These are phyloP conservation scores for Penicillium sp. DNA, from an alignment of 2,329 filamentous ascomycete genomes.

Conservation along the genomic window DNA sequence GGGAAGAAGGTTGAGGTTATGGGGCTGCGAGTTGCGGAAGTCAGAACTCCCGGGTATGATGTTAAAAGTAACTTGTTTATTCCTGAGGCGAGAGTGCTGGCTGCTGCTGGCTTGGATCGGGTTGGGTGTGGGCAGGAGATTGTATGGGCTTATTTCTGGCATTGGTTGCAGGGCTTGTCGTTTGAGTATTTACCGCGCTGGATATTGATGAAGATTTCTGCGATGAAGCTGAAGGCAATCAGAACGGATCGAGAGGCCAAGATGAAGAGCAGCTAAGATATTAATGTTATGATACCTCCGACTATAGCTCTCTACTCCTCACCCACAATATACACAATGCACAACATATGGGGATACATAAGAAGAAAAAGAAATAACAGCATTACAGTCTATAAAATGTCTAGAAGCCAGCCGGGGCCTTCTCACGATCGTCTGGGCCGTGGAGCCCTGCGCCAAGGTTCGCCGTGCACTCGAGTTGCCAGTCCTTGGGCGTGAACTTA, in stretches of 20 bases:
- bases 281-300: neutral
- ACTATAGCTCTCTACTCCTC: neutral
- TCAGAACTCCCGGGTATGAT: slow-evolving; percentile 29
- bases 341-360: neutral
- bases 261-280: slow-evolving; percentile 3
- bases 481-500: slow-evolving; percentile 79
- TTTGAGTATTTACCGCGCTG: slow-evolving; percentile 19
- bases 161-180: slow-evolving; percentile 29
- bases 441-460: slow-evolving; percentile 57
- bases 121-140: slow-evolving; percentile 35
- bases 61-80: slow-evolving; percentile 23
- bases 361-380: neutral
- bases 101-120: slow-evolving; percentile 32
- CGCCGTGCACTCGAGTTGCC: slow-evolving; percentile 62
- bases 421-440: slow-evolving; percentile 42
- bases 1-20: slow-evolving; percentile 41
- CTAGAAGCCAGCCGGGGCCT: slow-evolving; percentile 40
- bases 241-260: slow-evolving; percentile 12
- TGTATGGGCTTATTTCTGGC: slow-evolving; percentile 34
- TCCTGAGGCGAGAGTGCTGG: slow-evolving; percentile 32
- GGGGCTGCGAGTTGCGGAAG: slow-evolving; percentile 36
- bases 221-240: slow-evolving; percentile 11
- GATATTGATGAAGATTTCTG: slow-evolving; percentile 15
- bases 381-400: slow-evolving; percentile 7
- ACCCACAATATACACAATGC: neutral